Evolutionary conservation across 306 rosid species (phyloP).

Genomic region (Cyamopsis tetragonoloba): DNA sequence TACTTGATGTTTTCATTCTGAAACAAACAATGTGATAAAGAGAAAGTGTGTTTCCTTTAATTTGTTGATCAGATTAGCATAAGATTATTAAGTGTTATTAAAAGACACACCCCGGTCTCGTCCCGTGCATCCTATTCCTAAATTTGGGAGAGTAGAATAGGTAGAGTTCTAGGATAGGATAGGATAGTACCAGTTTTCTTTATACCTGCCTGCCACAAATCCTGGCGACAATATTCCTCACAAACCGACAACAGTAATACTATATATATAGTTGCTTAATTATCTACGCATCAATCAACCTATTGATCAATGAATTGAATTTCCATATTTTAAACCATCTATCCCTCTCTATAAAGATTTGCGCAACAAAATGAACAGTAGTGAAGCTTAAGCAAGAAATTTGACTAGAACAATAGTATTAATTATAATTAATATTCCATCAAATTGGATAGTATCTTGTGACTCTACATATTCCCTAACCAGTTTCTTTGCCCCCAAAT

Average conservation of each 20-base stretch:
- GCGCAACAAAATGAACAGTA: too few species aligned
- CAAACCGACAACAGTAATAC: slow-evolving; percentile 20
- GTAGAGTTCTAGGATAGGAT: too few species aligned
- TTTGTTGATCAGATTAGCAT: too few species aligned
- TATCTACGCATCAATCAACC: slow-evolving; percentile 13
- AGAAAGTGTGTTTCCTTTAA: too few species aligned
- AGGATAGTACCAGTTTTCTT: neutral
- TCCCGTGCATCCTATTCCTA: neutral
- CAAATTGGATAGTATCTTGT: neutral
- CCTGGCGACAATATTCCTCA: slow-evolving; percentile 36
- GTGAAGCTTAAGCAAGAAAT: slow-evolving; percentile 11
- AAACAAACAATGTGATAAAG: too few species aligned
- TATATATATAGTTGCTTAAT: neutral
- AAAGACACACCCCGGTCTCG: too few species aligned
- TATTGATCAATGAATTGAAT: too few species aligned
- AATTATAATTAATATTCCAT: slow-evolving; percentile 12
- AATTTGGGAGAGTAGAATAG: slow-evolving; percentile 24
- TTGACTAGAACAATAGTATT: neutral
- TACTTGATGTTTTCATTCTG: too few species aligned
- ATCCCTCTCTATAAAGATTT: too few species aligned
- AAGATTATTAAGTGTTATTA: too few species aligned
- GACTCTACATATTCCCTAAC: slow-evolving; percentile 6
- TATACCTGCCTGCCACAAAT: slow-evolving; percentile 33
- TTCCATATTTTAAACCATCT: too few species aligned
- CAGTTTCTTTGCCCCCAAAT: too few species aligned